phyloP scores from a whole-genome alignment of 257 asterid genomes.

The Paulownia fortunei region DNA sequence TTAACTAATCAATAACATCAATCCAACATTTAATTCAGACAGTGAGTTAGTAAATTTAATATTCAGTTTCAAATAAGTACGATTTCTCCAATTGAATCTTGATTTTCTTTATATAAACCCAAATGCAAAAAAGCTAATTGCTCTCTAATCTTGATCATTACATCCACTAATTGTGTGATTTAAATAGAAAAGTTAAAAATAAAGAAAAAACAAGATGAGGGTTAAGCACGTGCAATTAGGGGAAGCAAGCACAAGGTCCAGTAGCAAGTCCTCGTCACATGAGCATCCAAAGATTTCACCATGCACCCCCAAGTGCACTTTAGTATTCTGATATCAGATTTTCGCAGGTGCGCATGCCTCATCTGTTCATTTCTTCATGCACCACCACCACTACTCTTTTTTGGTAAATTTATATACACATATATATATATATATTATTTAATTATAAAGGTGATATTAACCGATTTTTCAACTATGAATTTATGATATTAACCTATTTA shows the following conservation, averaged over 20 bases:
- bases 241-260: not conserved
- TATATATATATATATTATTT: too few relatives aligned
- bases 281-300: conserved; percentile 33
- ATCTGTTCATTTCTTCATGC: conserved; percentile 10
- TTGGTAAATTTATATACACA: too few relatives aligned
- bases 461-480: too few relatives aligned
- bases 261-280: not conserved
- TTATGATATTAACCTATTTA: too few relatives aligned
- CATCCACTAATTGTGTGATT: conserved; percentile 29
- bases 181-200: not conserved
- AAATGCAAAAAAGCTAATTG: not conserved
- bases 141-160: conserved; percentile 20
- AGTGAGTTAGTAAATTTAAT: too few relatives aligned
- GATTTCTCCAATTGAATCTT: too few relatives aligned
- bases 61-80: too few relatives aligned
- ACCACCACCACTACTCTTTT: not conserved
- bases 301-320: conserved; percentile 19
- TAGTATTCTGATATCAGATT: conserved; percentile 22
- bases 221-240: conserved; percentile 34
- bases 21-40: too few relatives aligned
- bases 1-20: too few relatives aligned
- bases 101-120: not conserved
- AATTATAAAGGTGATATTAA: too few relatives aligned
- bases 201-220: not conserved
- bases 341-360: conserved; percentile 42